Evolutionary conservation across 108 stramenopile genomes (phyloP), one percentile per base, ranked within the genome.

Genomic region (Mayamaea pseudoterrestris): DNA sequence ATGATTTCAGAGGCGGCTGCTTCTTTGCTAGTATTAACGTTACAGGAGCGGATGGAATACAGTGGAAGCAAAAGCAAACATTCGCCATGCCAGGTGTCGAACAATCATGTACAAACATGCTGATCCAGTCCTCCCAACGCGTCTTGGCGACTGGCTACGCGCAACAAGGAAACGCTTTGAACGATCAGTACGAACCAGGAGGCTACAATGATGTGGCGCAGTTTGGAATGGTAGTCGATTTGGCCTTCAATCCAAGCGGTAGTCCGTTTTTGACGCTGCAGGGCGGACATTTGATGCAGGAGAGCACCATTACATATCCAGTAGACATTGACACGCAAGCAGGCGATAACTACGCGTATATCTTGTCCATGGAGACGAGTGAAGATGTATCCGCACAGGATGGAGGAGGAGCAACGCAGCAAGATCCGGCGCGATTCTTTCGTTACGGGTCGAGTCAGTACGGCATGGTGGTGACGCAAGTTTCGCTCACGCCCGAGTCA

Each of bases 231-330:
- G 7, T 36, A 3, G 11, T 49, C 31, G 25, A 49, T 36, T 11
- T 34, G 32, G 32, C 9, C 32, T 34, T 11, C 32, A 13, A 34
- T 13, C 11, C 11, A 11, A 13, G 32, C 32, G 13, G 32, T 34
- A 34, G 32, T 34, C 32, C 11, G 32, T 11, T 42, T 42, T 11
- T 14, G 11, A 42, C 17, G 7, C 14, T 42, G n/a, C n/a, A n/a
- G 12, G 48, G 48, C 9, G 48, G 48, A 12, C 8, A 16, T 3
- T 12, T 49, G 5, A 4, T 37, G 35, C 35, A 49, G 22, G 35
- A 37, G 3, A 13, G 8, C 8, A 8, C 48, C 35, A 31, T 49
- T 17, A 16, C 17, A 9, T 49, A 34, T 36, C 48, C 48, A 30
- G 31, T 49, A 3, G 48, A 14, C 48, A 17, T 49, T 5, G 14